Base-by-base conservation (phyloP, 768 basidiomycete genomes). In the Paxillus rubicundulus region DNA sequence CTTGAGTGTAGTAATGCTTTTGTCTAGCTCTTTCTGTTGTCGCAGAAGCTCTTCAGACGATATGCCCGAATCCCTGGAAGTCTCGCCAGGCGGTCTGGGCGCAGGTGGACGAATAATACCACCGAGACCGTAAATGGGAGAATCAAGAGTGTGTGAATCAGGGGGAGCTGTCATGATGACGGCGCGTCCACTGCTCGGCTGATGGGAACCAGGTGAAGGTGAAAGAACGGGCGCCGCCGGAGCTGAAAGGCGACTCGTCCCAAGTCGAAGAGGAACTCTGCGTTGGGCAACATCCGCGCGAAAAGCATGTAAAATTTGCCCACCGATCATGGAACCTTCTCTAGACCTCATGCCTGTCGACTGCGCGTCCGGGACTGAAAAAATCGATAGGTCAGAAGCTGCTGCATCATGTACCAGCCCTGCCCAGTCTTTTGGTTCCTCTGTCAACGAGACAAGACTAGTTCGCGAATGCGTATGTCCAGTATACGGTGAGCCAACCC, bases 1-100 rank as follows among this genome's bases (percentile, higher is more conserved):
- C 39, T 73, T 76, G 42, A 89, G 71, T 33, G 77, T 78, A 27
- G 80, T 80, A 47, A 89, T 86, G 52, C 77, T 85, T 62, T 72
- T 72, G 59, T 87, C 86, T 46, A 89, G 72, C 54, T 87, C 83
- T 2, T 66, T 76, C 62, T 86, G 84, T 60, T 85, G 79, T 20
- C 80, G 80, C 39, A 83, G 59, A 32, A 88, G 72, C 47, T 78
- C 74, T 34, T 80, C 76, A 20, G 82, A 68, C 1, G 82, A 79
- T 16, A 65, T 67, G 34, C 62, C 53, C 41, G 65, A 63, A 9
- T 53, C 61, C 21, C 49, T 57, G 18, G 59, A 50, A 41, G 40
- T 36, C 28, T 53, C 24, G 24, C 24, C 32, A 28, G 14, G 18
- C 21, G 47, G 30, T 39, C 52, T 54, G 39, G 36, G 54, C 28